Percentiles rank a stretch among this genome's conserved stretches.
These are phyloP conservation scores for Trichoderma lentiforme DNA, from an alignment of 2,329 filamentous ascomycete genomes.

Conservation along the genomic window DNA sequence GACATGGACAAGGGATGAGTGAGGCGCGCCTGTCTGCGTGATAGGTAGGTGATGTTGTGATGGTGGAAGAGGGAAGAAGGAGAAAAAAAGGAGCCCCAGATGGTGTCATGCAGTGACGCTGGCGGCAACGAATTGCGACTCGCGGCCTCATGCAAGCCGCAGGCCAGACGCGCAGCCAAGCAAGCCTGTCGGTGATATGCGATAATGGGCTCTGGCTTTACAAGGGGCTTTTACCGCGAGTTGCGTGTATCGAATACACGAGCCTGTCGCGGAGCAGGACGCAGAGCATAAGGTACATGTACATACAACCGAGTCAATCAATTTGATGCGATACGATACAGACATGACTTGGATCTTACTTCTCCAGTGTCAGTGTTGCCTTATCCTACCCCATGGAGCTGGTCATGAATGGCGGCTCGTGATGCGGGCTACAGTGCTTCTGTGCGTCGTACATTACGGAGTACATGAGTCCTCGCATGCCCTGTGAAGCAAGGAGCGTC, in stretches of 20 bases:
- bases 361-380: not conserved
- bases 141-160: slow-evolving; percentile 14
- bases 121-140: slow-evolving; percentile 14
- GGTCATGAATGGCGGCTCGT: slow-evolving; percentile 10
- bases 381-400: slow-evolving; percentile 10
- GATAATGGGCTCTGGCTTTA: not conserved
- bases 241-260: not conserved
- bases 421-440: slow-evolving; percentile 4
- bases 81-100: slow-evolving; percentile 19
- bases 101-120: slow-evolving; percentile 29
- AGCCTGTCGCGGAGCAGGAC: not conserved
- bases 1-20: not conserved
- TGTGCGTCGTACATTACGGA: slow-evolving; percentile 12
- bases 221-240: not conserved
- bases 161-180: slow-evolving; percentile 18
- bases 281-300: not conserved
- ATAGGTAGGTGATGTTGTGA: slow-evolving; percentile 7
- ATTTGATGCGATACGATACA: not conserved
- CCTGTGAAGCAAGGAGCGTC: not conserved
- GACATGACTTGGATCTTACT: not conserved
- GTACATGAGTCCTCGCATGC: slow-evolving; percentile 8
- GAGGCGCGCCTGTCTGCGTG: slow-evolving; percentile 12
- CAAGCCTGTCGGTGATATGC: slow-evolving; percentile 13
- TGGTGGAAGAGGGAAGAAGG: not conserved
- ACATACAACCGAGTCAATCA: not conserved